Base-by-base conservation (phyloP, 139 green algal genomes). In the Eudorina sp. region DNA sequence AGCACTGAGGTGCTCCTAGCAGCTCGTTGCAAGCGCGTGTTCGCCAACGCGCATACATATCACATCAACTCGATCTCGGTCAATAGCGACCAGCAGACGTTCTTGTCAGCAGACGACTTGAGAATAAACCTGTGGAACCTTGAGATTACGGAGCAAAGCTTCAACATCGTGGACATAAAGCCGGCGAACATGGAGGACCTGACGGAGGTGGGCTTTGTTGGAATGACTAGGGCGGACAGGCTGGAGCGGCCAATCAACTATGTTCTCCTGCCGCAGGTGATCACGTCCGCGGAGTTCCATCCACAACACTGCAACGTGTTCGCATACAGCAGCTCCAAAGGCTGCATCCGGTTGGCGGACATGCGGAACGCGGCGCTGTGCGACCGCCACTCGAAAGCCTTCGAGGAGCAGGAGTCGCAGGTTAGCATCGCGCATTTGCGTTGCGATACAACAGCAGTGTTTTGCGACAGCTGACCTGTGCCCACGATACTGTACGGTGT, bases 101-200 rank as follows among this genome's bases (percentile, higher is more conserved):
- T 99, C 93, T 94, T 99, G 53, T 97, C 92, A n/a, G 94, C 96
- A 0, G 97, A 99, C 75, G 97, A 99, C 91, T 93, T 99, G 89
- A 93, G 96, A 45, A 93, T 99, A 76, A 98, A 99, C 94, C 92
- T 99, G 68, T 99, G 98, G 98, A 97, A 99, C 94, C 93, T 99
- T 81, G 98, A 99, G 60, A 74, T 96, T n/a, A 94, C 89, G 0
- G 92, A 98, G 75, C 92, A 96, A 89, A 95, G 92, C 74, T 99
- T 99, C 94, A 99, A 99, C 91, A 96, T 99, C 36, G 98, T 99
- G 66, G 98, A 99, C 95, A 99, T 99, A 85, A 99, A 99, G 94
- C 98, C 98, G 31, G 53, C 89, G 51, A 98, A 98, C 94, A 99
- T 99, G 98, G 98, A 99, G 88, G 98, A 99, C 93, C 95, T 99